Base-by-base conservation (phyloP, 1,284 basidiomycete species). In the Ustilago nuda region DNA sequence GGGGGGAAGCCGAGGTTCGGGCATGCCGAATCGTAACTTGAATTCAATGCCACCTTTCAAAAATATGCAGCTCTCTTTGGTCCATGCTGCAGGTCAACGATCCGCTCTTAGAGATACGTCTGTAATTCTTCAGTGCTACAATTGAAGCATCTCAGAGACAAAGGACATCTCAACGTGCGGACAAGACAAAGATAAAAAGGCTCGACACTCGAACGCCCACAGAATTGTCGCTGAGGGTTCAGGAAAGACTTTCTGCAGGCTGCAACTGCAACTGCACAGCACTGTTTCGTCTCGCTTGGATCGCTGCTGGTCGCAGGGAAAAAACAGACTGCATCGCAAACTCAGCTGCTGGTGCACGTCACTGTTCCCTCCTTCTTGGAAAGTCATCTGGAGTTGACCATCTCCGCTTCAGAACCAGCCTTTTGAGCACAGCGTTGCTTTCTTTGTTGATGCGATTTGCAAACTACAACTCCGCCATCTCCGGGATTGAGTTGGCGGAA, bases 201-300 rank as follows among this genome's bases (percentile, higher is more conserved):
- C 1, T 56, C 1, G 23, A 27, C 15, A 3, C 17, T n/a, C 15
- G n/a, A 56, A 46, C 4, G 27, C 39, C 23, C 39, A 27, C 55
- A 41, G 53, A 55, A 56, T 56, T 56, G 39, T 45, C 39, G 53
- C 48, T 45, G n/a, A 15, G 39, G 39, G 17, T 41, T 41, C 39
- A 15, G 39, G 23, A 23, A 23, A 41, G 11, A 15, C 39, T 41
- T 17, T 17, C 39, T 41, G 39, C 43, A 19, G 5, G 54, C 13
- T 43, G 35, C 37, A 39, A 23, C 23, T 23, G 23, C 23, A 27
- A 27, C 37, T 56, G 54, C 36, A 43, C 54, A 41, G 54, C 35
- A 36, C 35, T 53, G 51, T 53, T 33, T 53, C 33, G 51, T 53
- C 51, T 53, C 51, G 51, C 51, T 53, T 53, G 23, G n/a, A n/a